These are phyloP conservation scores for Heimioporus sp. DNA, from an alignment of 768 basidiomycete species.

Conservation along the genomic window DNA sequence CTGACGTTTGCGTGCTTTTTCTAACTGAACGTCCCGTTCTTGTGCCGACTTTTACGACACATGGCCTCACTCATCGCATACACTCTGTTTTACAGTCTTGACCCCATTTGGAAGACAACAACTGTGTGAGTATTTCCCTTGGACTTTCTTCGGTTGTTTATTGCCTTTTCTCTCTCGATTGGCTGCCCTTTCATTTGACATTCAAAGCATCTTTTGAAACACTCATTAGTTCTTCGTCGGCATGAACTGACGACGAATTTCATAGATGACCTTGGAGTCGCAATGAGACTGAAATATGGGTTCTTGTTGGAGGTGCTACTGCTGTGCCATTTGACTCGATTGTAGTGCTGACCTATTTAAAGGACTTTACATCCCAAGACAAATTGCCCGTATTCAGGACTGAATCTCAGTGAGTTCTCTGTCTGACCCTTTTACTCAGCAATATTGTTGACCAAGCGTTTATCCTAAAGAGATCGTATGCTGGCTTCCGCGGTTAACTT, in stretches of 20 bases:
- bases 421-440: background rate
- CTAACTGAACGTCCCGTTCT: too few relatives aligned
- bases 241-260: background rate
- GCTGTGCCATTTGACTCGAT: slow-evolving; percentile 2
- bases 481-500: slow-evolving; percentile 63
- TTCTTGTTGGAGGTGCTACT: slow-evolving; percentile 57
- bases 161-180: background rate
- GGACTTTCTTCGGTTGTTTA: background rate
- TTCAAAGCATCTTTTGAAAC: background rate
- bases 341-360: slow-evolving; percentile 23
- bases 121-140: slow-evolving; percentile 51
- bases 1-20: slow-evolving; percentile 1
- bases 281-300: slow-evolving; percentile 76
- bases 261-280: slow-evolving; percentile 63
- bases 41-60: background rate
- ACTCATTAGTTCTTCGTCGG: too few relatives aligned
- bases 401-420: slow-evolving; percentile 58
- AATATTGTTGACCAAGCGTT: background rate
- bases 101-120: slow-evolving; percentile 93
- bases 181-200: too few relatives aligned
- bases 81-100: slow-evolving; percentile 45
- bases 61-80: too few relatives aligned
- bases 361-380: slow-evolving; percentile 59
- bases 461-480: slow-evolving; percentile 60
- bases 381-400: slow-evolving; percentile 78